Conservation (phyloP, 1,284 basidiomycete genomes). For the Coniferiporia weirii region DNA sequence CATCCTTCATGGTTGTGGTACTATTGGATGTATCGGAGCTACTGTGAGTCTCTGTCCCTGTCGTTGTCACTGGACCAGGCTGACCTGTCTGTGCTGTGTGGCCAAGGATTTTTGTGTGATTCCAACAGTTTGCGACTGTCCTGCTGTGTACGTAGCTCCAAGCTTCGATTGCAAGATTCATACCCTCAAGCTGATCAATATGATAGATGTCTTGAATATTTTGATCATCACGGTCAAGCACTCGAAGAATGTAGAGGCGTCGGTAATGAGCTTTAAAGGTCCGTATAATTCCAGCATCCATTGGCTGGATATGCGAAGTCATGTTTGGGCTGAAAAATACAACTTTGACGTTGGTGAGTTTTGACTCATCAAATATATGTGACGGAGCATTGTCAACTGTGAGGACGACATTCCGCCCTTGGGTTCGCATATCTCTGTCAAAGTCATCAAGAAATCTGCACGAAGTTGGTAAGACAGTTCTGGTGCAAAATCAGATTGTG, state of each 20-base stretch:
- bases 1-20: too few species aligned
- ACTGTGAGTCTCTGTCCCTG: too few species aligned
- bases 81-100: too few species aligned
- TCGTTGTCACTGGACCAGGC: too few species aligned
- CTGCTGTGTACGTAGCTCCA: background rate
- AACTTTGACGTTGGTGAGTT: background rate
- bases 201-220: background rate
- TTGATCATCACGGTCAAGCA: background rate
- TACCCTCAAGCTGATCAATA: slow-evolving; percentile 8
- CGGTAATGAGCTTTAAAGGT: slow-evolving; percentile 8
- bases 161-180: slow-evolving; percentile 1
- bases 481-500: background rate
- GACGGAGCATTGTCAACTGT: slow-evolving; percentile 2
- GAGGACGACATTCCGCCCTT: background rate
- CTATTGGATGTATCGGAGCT: too few species aligned
- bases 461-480: background rate
- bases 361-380: background rate
- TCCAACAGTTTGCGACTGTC: slow-evolving; percentile 14
- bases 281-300: slow-evolving; percentile 9
- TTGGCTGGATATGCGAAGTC: slow-evolving; percentile 7
- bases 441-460: background rate
- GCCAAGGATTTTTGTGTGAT: slow-evolving; percentile 5
- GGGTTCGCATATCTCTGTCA: background rate
- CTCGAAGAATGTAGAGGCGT: background rate
- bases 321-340: slow-evolving; percentile 8